A percentile compares a stretch with the other conserved stretches of the same genome.
Conservation (phyloP, 768 basidiomycete species). For the Auricularia cornea region DNA sequence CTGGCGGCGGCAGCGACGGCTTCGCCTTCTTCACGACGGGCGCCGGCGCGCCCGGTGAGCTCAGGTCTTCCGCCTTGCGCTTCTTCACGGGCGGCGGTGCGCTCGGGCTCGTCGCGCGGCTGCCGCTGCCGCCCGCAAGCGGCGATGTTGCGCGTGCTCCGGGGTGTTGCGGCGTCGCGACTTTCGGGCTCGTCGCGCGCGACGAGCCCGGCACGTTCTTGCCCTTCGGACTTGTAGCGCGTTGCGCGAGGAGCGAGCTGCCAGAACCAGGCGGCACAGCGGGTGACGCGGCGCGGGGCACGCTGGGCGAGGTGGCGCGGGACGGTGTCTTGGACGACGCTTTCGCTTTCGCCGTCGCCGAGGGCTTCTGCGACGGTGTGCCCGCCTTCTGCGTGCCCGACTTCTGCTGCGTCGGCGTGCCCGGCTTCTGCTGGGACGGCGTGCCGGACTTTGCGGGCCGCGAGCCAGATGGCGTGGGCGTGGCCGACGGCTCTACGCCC, state of each 20-base stretch:
- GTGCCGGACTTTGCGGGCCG: neutral
- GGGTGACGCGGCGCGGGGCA: too few relatives aligned
- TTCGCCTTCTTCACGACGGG: neutral
- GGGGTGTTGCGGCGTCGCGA: slow-evolving; percentile 15
- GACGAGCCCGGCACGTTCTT: neutral
- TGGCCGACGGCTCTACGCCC: neutral
- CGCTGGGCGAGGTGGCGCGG: slow-evolving; percentile 50
- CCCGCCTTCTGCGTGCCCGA: neutral
- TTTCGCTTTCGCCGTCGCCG: too few relatives aligned
- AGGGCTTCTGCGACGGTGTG: too few relatives aligned
- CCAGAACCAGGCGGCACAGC: too few relatives aligned
- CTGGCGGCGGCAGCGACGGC: neutral
- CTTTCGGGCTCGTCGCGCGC: slow-evolving; percentile 43
- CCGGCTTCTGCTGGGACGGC: slow-evolving; percentile 4
- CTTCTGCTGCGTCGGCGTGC: neutral
- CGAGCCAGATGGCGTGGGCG: neutral
- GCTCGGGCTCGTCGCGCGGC: slow-evolving; percentile 48
- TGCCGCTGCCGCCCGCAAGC: slow-evolving; percentile 29
- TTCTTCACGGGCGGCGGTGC: slow-evolving; percentile 16
- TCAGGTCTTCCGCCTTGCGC: neutral
- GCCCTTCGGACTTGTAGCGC: slow-evolving; percentile 75
- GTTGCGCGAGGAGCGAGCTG: slow-evolving; percentile 72
- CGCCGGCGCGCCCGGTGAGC: slow-evolving; percentile 3
- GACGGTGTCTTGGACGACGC: slow-evolving; percentile 22
- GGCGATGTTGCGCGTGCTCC: slow-evolving; percentile 47